These are phyloP conservation scores for Prosopis cineraria DNA, from an alignment of 306 rosid species.

Conservation along the genomic window DNA sequence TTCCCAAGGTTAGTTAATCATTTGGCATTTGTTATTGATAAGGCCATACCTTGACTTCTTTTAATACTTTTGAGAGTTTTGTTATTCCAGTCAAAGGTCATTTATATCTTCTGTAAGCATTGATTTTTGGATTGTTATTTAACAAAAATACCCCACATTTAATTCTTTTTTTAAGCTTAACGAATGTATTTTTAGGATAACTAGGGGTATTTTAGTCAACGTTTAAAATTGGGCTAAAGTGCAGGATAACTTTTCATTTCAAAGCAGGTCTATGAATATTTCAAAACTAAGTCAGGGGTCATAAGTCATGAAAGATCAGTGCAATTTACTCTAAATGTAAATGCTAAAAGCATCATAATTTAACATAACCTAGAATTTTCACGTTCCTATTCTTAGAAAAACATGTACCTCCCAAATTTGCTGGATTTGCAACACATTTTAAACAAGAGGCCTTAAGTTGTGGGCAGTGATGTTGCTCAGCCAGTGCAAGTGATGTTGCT, in stretches of 20 bases:
- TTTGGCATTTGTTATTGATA: not conserved
- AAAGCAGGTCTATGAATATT: not conserved
- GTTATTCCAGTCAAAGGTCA: not conserved
- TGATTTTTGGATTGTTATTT: not conserved
- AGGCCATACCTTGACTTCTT: not conserved
- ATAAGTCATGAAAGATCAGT: not conserved
- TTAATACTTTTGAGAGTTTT: not conserved
- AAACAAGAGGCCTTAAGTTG: slow-evolving; percentile 77
- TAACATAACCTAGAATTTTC: slow-evolving; percentile 36
- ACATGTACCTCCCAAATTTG: slow-evolving; percentile 79
- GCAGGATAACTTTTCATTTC: not conserved
- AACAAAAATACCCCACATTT: no score
- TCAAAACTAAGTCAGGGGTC: not conserved
- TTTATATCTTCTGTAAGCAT: not conserved
- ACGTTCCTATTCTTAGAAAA: slow-evolving; percentile 37
- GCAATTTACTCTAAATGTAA: slow-evolving; percentile 11
- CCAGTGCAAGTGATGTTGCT: slow-evolving; percentile 78
- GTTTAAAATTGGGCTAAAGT: not conserved
- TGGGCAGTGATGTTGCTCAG: slow-evolving; percentile 79
- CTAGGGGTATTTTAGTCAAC: no score
- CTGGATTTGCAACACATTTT: slow-evolving; percentile 69
- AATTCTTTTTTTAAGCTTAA: no score
- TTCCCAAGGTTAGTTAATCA: not conserved
- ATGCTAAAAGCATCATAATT: slow-evolving; percentile 22
- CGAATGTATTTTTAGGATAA: no score